phyloP scores from a whole-genome alignment of 495 filamentous ascomycete species.

The Staphylotrichum tortipilum region DNA sequence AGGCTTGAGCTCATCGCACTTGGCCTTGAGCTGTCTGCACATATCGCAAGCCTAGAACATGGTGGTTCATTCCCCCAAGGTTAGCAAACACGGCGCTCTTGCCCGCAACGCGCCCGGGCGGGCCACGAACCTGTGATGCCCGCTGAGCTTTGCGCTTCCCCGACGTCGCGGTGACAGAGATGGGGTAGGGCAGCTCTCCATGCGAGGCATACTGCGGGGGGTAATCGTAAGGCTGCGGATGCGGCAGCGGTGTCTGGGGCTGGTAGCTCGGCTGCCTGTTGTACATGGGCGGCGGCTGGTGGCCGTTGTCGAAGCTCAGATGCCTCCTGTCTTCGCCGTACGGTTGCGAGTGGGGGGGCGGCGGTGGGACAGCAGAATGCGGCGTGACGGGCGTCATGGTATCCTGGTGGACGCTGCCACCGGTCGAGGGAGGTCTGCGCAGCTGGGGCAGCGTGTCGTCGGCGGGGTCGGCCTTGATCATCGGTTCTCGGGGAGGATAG shows the following conservation, averaged over 20 bases:
- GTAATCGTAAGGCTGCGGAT: constrained; percentile 37
- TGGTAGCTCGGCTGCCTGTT: constrained; percentile 36
- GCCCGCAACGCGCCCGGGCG: not conserved
- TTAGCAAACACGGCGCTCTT: constrained; percentile 14
- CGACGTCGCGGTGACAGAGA: constrained; percentile 25
- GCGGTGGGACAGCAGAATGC: constrained; percentile 23
- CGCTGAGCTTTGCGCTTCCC: constrained; percentile 44
- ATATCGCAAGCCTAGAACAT: constrained; percentile 54
- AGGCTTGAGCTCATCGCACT: constrained; percentile 60
- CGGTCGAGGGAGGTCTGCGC: constrained; percentile 37
- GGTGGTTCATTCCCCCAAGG: not conserved
- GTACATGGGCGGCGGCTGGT: constrained; percentile 29
- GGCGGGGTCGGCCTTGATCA: constrained; percentile 43
- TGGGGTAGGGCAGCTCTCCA: constrained; percentile 26
- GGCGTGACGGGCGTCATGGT: constrained; percentile 29
- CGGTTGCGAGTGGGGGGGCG: constrained; percentile 26
- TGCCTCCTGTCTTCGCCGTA: constrained; percentile 38
- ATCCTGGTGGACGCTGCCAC: constrained; percentile 27
- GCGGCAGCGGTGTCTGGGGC: constrained; percentile 37
- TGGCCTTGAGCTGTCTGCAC: constrained; percentile 61
- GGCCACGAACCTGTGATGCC: constrained; percentile 39
- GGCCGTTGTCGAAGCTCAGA: constrained; percentile 38
- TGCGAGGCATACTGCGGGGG: constrained; percentile 24
- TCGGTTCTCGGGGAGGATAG: constrained; percentile 34
- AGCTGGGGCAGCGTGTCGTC: constrained; percentile 39